Percentiles rank a stretch among this genome's conserved stretches.
These are phyloP conservation scores for Pythium brassicae DNA, from an alignment of 352 stramenopile genomes.

Conservation along the genomic window DNA sequence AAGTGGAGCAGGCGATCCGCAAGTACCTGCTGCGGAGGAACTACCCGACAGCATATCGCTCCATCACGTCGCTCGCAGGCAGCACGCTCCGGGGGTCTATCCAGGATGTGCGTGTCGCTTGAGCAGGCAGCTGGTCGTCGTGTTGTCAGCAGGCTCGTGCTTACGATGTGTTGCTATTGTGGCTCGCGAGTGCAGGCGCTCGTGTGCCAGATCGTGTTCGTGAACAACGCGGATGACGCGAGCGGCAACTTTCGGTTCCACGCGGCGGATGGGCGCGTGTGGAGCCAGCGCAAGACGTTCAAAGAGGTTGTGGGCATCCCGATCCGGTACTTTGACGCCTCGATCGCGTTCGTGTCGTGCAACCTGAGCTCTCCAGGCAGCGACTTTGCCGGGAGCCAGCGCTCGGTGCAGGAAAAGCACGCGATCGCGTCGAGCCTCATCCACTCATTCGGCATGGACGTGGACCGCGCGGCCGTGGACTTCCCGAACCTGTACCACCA, in stretches of 20 bases:
- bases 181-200: conserved; percentile 28
- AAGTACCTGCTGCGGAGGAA: conserved; percentile 73
- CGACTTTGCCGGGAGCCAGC: conserved; percentile 19
- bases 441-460: conserved; percentile 80
- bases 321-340: conserved; percentile 80
- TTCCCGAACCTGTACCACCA: conserved; percentile 85
- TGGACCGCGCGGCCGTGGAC: conserved; percentile 64
- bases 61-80: conserved; percentile 77
- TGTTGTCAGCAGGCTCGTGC: background rate
- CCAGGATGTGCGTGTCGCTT: conserved; percentile 44
- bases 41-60: conserved; percentile 73
- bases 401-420: conserved; percentile 44
- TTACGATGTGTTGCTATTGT: conserved; percentile 3
- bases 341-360: conserved; percentile 81
- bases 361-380: conserved; percentile 35
- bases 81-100: conserved; percentile 43
- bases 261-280: conserved; percentile 57
- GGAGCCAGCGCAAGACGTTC: conserved; percentile 71
- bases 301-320: conserved; percentile 77
- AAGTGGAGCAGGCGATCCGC: conserved; percentile 62
- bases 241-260: conserved; percentile 80
- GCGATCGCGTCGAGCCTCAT: conserved; percentile 54
- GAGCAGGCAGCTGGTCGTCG: background rate
- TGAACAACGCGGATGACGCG: conserved; percentile 77
- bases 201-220: conserved; percentile 83